These are phyloP conservation scores for Leptomonas seymouri DNA, from an alignment of 208 protist species.

Conservation along the genomic window DNA sequence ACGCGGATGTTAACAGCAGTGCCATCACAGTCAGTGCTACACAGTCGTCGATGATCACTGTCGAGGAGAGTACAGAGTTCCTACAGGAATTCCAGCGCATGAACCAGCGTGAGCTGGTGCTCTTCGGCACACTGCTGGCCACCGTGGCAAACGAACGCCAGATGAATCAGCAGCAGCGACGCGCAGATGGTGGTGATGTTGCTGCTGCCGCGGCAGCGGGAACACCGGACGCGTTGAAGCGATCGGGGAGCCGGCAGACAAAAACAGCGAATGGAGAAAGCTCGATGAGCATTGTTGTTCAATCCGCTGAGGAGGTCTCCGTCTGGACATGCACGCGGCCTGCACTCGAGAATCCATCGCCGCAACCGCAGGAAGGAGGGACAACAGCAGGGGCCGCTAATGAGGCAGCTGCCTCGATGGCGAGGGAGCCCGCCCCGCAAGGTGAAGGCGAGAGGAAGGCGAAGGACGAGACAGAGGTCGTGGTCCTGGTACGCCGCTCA, in stretches of 20 bases:
- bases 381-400: not conserved
- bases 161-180: slow-evolving; percentile 8
- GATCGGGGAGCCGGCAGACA: not conserved
- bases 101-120: slow-evolving; percentile 27
- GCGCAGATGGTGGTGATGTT: not conserved
- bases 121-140: slow-evolving; percentile 29
- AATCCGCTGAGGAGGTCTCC: slow-evolving; percentile 18
- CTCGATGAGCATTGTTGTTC: not conserved
- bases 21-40: slow-evolving; percentile 12
- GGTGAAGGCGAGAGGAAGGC: not conserved
- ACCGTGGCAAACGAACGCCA: slow-evolving; percentile 26
- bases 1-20: not conserved
- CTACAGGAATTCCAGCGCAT: slow-evolving; percentile 30
- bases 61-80: slow-evolving; percentile 30
- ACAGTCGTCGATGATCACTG: slow-evolving; percentile 28
- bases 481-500: slow-evolving; percentile 28
- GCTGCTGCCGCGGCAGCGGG: not conserved
- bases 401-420: not conserved
- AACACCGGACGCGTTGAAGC: not conserved
- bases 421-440: not conserved
- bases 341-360: not conserved
- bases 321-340: slow-evolving; percentile 30
- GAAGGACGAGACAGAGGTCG: slow-evolving; percentile 23
- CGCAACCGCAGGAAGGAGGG: not conserved
- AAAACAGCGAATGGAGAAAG: not conserved